Evolutionary conservation across 148 eudicot species (phyloP), one percentile per base, ranked within the genome.

Genomic region (Cornus florida): DNA sequence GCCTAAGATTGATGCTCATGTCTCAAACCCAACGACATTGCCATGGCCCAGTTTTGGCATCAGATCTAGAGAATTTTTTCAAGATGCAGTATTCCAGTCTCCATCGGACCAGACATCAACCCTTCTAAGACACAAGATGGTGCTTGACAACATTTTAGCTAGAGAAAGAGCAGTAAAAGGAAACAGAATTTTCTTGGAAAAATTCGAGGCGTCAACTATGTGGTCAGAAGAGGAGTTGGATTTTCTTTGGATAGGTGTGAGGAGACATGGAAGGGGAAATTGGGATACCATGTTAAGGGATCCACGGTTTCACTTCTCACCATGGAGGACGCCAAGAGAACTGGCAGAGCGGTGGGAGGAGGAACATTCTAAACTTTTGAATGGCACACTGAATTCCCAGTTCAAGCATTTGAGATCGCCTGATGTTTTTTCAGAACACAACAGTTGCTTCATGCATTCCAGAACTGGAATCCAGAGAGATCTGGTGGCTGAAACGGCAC

Each of bases 151-250:
- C 69, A 77, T 84, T 66, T 70, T 88, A 73, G 72, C 82, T 39
- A 77, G 80, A 78, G 85, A 86, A 41, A 79, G 89, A 73, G 84
- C 84, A 32, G 32, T 85, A 33, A 85, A 80, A 74, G 88, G 86
- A 72, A 81, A 80, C 50, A 80, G 87, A 50, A 69, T 79, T 62
- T 82, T 83, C 28, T 10, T 78, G 32, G 90, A 87, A 64, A 80
- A 69, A 68, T 83, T 81, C 38, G 87, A 86, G 69, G 67, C 80
- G 5, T 84, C 78, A 70, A 75, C 57, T 3, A 41, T 69, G 79
- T 91, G 94, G 94, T 82, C 90, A 31, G 94, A 91, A 69, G 91
- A 89, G 69, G 94, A 91, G 73, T 65, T 91, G 76, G 94, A 91
- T 71, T 88, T 82, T 77, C 86, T 91, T 62, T 91, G 94, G 94